Conservation (phyloP, 208 protist species). For the Acanthamoeba sp. region DNA sequence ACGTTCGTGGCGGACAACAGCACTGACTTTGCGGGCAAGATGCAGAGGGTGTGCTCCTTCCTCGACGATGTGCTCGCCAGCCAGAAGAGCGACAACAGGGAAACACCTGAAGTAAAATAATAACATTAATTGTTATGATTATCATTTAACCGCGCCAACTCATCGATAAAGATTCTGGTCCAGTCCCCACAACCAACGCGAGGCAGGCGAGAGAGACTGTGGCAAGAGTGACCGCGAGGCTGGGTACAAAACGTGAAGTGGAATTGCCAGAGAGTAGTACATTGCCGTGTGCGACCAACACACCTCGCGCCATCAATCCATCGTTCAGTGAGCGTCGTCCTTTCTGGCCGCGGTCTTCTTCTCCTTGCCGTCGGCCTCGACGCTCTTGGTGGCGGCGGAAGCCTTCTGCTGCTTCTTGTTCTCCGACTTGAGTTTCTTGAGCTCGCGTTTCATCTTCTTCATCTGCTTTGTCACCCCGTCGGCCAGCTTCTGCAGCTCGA, state of each 20-base stretch:
- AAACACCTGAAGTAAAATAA: background rate
- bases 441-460: background rate
- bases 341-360: background rate
- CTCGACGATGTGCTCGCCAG: slow-evolving; percentile 29
- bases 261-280: no score
- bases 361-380: background rate
- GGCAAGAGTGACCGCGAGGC: no score
- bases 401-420: background rate
- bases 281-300: no score
- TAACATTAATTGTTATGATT: no score
- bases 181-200: no score
- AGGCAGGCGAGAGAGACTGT: no score
- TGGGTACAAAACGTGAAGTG: no score
- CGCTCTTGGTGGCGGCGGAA: background rate
- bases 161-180: no score
- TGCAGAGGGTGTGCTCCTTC: slow-evolving; percentile 56
- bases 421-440: slow-evolving; percentile 14
- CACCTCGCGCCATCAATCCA: no score
- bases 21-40: slow-evolving; percentile 54
- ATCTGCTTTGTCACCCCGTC: slow-evolving; percentile 18
- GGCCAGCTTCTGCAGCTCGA: background rate
- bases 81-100: background rate
- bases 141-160: no score
- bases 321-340: background rate
- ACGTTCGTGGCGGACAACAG: slow-evolving; percentile 55